phyloP scores from a whole-genome alignment of 139 green algal species.

The Closterium sp. region DNA sequence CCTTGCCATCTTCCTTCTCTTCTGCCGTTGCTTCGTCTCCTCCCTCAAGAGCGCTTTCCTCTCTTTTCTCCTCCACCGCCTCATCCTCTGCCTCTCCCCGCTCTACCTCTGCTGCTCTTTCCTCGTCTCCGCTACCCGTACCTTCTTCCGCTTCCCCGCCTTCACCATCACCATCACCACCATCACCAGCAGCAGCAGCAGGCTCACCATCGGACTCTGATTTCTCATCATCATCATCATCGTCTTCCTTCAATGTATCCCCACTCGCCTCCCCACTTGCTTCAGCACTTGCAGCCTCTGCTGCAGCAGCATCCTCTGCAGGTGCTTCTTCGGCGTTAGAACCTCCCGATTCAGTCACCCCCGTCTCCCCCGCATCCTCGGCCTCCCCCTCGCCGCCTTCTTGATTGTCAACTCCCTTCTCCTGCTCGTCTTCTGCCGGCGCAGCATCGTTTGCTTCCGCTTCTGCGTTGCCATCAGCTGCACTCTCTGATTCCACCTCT shows the following conservation, averaged over 20 bases:
- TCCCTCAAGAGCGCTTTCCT: background rate
- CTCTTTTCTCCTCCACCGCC: background rate
- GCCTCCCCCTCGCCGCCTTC: background rate
- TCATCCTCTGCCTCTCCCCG: background rate
- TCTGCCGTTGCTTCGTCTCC: background rate
- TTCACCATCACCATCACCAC: background rate
- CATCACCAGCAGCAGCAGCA: background rate
- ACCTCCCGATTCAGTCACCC: background rate
- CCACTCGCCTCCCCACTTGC: background rate
- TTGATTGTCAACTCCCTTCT: background rate
- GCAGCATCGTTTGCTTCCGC: background rate
- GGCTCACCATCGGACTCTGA: too few species aligned
- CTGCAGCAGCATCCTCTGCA: background rate
- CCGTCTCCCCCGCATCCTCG: background rate
- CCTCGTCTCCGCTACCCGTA: background rate
- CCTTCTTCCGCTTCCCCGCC: background rate
- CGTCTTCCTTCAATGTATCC: too few species aligned
- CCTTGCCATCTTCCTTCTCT: background rate
- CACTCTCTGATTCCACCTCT: background rate
- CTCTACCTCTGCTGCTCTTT: background rate
- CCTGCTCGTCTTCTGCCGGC: background rate
- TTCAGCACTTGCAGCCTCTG: background rate
- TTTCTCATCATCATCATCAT: too few species aligned
- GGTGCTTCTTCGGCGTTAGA: background rate
- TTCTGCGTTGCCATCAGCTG: background rate